These are phyloP conservation scores for Penicillium lagena DNA, from an alignment of 495 filamentous ascomycete genomes.

Conservation along the genomic window DNA sequence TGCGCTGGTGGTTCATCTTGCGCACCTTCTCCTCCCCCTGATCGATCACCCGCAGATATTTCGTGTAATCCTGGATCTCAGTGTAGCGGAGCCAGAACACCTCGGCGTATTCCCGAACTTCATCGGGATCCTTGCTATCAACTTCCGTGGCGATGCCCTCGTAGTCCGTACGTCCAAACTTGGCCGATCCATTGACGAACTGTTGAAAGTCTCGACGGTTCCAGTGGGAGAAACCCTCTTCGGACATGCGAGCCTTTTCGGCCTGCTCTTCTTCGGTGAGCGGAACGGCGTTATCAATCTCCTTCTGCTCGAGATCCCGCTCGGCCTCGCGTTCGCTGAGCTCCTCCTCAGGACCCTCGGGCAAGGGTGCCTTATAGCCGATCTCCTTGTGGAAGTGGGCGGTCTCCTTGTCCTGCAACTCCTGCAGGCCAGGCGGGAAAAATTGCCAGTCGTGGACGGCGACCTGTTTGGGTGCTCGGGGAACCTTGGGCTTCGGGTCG, in stretches of 20 bases:
- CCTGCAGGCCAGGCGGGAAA: constrained; percentile 73
- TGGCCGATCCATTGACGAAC: constrained; percentile 90
- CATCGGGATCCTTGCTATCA: constrained; percentile 78
- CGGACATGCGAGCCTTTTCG: constrained; percentile 71
- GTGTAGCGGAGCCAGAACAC: constrained; percentile 92
- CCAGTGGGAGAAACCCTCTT: constrained; percentile 88
- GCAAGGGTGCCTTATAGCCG: constrained; percentile 79
- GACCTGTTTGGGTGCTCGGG: constrained; percentile 89
- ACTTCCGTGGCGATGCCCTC: constrained; percentile 81
- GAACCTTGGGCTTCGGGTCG: constrained; percentile 91
- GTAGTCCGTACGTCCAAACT: constrained; percentile 82
- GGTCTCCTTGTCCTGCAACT: constrained; percentile 93
- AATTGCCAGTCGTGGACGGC: constrained; percentile 95
- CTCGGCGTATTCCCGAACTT: constrained; percentile 83
- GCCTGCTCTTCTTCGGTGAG: constrained; percentile 86
- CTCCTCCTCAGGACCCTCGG: constrained; percentile 79
- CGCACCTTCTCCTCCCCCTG: constrained; percentile 83
- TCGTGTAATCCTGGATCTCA: constrained; percentile 80
- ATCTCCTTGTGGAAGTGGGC: constrained; percentile 95
- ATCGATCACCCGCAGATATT: constrained; percentile 81
- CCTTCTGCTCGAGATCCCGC: constrained; percentile 77
- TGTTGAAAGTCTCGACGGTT: constrained; percentile 97
- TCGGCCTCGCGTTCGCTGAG: constrained; percentile 81
- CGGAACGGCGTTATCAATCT: constrained; percentile 86
- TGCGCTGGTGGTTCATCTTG: constrained; percentile 85